Conservation (phyloP, 163 green algal genomes). For the Chlamydomonas reinhardtii region DNA sequence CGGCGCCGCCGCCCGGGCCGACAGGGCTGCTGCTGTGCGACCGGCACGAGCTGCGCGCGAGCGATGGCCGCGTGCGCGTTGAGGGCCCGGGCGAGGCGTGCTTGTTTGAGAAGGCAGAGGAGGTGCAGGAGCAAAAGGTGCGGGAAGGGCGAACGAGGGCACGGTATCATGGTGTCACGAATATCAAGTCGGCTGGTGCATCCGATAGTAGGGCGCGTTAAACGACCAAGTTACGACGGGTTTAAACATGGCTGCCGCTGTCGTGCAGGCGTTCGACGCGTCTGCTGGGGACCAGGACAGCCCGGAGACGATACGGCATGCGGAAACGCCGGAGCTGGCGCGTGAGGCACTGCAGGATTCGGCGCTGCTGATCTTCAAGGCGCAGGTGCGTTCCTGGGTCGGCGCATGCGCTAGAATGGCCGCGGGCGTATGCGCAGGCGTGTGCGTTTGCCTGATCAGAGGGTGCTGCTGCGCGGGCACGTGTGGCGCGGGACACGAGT, state of each 20-base stretch:
- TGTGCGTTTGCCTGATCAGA: no score
- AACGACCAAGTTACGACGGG: no score
- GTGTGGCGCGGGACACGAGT: no score
- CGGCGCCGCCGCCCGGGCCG: background rate
- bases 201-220: no score
- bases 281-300: conserved; percentile 46
- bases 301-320: conserved; percentile 61
- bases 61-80: conserved; percentile 44
- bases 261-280: conserved; percentile 35
- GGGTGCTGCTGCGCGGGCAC: no score
- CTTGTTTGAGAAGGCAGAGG: conserved; percentile 52
- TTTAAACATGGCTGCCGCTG: background rate
- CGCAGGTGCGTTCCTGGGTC: conserved; percentile 42
- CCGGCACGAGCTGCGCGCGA: conserved; percentile 30
- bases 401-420: background rate
- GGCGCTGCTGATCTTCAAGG: conserved; percentile 70
- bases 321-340: conserved; percentile 70
- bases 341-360: conserved; percentile 65
- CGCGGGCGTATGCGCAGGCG: no score
- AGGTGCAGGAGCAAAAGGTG: conserved; percentile 55
- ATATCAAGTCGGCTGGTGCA: no score
- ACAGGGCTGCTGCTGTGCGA: conserved; percentile 41
- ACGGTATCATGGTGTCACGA: no score
- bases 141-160: no score
- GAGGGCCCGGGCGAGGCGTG: conserved; percentile 40